phyloP scores from a whole-genome alignment of 2,329 filamentous ascomycete genomes.

The Dactylonectria macrodidyma region DNA sequence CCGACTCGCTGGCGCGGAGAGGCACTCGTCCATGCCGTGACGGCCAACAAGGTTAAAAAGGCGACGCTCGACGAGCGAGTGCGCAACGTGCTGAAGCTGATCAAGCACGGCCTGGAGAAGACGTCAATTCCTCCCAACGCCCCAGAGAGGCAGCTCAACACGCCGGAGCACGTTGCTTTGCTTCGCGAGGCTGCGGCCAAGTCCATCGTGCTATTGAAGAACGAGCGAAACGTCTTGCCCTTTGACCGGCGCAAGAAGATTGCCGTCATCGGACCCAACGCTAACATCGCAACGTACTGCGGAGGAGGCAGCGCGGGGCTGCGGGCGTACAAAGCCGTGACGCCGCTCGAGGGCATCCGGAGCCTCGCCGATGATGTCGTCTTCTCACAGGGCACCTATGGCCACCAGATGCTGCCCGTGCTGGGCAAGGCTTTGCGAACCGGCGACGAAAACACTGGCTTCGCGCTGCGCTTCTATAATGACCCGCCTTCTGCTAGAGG shows the following conservation, averaged over 20 bases:
- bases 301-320: conserved; percentile 53
- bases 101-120: conserved; percentile 43
- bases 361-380: conserved; percentile 37
- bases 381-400: conserved; percentile 49
- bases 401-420: conserved; percentile 52
- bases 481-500: conserved; percentile 29
- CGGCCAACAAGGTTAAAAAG: conserved; percentile 47
- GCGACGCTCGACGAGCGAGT: conserved; percentile 48
- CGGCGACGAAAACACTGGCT: conserved; percentile 41
- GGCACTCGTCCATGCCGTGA: conserved; percentile 44
- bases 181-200: conserved; percentile 64
- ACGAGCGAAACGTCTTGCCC: conserved; percentile 26
- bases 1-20: conserved; percentile 48
- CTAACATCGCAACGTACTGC: conserved; percentile 55
- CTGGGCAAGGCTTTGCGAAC: conserved; percentile 45
- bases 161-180: conserved; percentile 45
- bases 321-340: conserved; percentile 50
- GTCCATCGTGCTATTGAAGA: conserved; percentile 67
- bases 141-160: conserved; percentile 34
- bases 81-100: conserved; percentile 51
- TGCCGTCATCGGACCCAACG: conserved; percentile 69
- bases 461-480: conserved; percentile 47
- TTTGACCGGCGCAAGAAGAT: conserved; percentile 44
- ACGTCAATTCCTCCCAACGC: conserved; percentile 31
- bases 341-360: conserved; percentile 50